phyloP scores from a whole-genome alignment of 129 eudicot genomes.

The Artemisia annua region DNA sequence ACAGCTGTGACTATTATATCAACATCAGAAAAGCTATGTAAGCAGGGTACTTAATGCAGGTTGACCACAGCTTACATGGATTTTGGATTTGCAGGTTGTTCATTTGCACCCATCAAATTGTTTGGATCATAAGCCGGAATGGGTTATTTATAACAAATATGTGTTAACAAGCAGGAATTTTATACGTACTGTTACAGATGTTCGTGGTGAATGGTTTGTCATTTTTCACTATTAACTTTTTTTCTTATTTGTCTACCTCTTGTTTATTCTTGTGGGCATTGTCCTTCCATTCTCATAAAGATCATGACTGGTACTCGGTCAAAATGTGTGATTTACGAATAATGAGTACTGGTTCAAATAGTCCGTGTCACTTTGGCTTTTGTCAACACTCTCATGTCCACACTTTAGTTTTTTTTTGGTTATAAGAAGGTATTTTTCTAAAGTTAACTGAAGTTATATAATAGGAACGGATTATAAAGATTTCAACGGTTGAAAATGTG shows the following conservation, averaged over 20 bases:
- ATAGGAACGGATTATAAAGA: too few relatives aligned
- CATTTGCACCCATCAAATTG: constrained; percentile 97
- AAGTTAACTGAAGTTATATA: too few relatives aligned
- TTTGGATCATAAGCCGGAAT: constrained; percentile 90
- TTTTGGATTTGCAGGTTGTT: constrained; percentile 39
- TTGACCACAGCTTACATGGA: constrained; percentile 43
- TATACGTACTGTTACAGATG: constrained; percentile 88
- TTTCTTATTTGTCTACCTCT: neutral
- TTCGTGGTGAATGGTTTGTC: constrained; percentile 93
- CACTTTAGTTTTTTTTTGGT: too few relatives aligned
- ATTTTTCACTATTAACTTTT: neutral
- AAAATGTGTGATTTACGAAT: too few relatives aligned
- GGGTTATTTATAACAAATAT: constrained; percentile 91
- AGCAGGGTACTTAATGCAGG: constrained; percentile 97
- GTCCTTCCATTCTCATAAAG: neutral
- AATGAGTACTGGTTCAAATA: too few relatives aligned
- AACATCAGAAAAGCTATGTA: constrained; percentile 50
- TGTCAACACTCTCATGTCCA: too few relatives aligned
- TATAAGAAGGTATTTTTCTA: too few relatives aligned
- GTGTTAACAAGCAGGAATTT: constrained; percentile 87
- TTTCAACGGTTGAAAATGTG: too few relatives aligned
- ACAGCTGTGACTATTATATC: constrained; percentile 30
- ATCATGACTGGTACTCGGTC: neutral
- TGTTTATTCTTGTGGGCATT: neutral
- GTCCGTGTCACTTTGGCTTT: too few relatives aligned